phyloP scores from a whole-genome alignment of 306 rosid species.

The Begonia masoniana region DNA sequence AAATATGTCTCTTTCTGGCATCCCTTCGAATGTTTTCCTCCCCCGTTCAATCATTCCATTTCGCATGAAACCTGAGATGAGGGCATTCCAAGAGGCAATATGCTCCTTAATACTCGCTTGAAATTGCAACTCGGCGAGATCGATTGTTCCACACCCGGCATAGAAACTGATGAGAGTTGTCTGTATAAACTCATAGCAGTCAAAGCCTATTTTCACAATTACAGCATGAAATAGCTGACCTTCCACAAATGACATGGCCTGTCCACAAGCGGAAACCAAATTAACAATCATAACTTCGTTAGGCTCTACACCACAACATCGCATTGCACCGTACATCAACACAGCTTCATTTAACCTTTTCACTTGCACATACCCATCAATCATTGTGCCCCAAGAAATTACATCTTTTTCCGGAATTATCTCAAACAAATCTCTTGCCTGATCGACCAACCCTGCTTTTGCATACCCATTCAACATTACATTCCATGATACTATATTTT shows the following conservation, averaged over 20 bases:
- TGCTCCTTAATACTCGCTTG: slow-evolving; percentile 54
- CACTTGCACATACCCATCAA: slow-evolving; percentile 55
- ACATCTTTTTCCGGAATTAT: slow-evolving; percentile 49
- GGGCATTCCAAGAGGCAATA: slow-evolving; percentile 69
- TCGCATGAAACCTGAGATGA: slow-evolving; percentile 54
- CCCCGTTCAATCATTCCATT: slow-evolving; percentile 51
- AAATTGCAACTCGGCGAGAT: slow-evolving; percentile 50
- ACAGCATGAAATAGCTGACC: slow-evolving; percentile 63
- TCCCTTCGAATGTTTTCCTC: slow-evolving; percentile 37
- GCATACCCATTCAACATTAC: slow-evolving; percentile 77
- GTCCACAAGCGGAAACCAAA: slow-evolving; percentile 66
- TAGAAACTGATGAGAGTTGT: slow-evolving; percentile 64
- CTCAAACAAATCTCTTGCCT: slow-evolving; percentile 60
- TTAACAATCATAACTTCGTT: slow-evolving; percentile 70
- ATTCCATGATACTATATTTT: slow-evolving; percentile 73
- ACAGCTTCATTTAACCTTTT: slow-evolving; percentile 55
- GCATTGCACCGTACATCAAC: slow-evolving; percentile 39
- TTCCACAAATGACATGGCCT: slow-evolving; percentile 23
- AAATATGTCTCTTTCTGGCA: slow-evolving; percentile 75
- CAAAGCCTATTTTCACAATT: slow-evolving; percentile 56
- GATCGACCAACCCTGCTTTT: slow-evolving; percentile 45
- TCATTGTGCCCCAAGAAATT: slow-evolving; percentile 84
- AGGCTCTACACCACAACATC: slow-evolving; percentile 32
- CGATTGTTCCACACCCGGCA: slow-evolving; percentile 56
- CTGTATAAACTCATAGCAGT: slow-evolving; percentile 57